Percentiles rank a stretch among this genome's conserved stretches.
Conservation (phyloP, 1,284 basidiomycete species). For the Vanrija pseudolonga region DNA sequence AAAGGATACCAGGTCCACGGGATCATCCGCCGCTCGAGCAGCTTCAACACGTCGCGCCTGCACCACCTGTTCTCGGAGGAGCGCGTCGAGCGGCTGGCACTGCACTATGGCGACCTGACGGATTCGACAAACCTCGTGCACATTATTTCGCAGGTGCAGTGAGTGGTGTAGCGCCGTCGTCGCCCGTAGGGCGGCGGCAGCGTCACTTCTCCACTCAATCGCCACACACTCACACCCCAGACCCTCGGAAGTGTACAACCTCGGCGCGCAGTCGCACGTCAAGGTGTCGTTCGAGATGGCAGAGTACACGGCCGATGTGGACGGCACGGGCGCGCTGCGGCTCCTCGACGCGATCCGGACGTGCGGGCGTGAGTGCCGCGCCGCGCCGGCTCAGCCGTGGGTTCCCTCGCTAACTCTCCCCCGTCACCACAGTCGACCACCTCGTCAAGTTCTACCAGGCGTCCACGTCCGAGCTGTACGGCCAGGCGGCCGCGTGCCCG, state of each 20-base stretch:
- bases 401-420: background rate
- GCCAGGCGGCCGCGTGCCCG: conserved; percentile 84
- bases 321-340: conserved; percentile 83
- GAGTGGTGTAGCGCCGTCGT: background rate
- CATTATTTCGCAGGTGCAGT: conserved; percentile 77
- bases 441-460: conserved; percentile 58
- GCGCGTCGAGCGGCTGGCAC: conserved; percentile 68
- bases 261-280: conserved; percentile 93
- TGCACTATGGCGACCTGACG: conserved; percentile 79
- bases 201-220: background rate
- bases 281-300: conserved; percentile 97
- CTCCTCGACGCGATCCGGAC: conserved; percentile 88
- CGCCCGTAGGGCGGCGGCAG: background rate
- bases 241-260: conserved; percentile 89
- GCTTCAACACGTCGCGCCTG: conserved; percentile 87
- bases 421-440: conserved; percentile 25
- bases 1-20: conserved; percentile 91
- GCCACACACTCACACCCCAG: conserved; percentile 28
- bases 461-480: conserved; percentile 88
- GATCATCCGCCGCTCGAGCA: conserved; percentile 87
- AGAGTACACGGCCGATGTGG: conserved; percentile 91
- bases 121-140: conserved; percentile 92
- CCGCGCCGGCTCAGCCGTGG: background rate
- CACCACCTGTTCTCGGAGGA: conserved; percentile 84
- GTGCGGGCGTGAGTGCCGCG: conserved; percentile 65